Percentiles rank a stretch among this genome's conserved stretches.
Evolutionary conservation across 1,284 basidiomycete species (phyloP).

Genomic region (Fomitopsis schrenkii): DNA sequence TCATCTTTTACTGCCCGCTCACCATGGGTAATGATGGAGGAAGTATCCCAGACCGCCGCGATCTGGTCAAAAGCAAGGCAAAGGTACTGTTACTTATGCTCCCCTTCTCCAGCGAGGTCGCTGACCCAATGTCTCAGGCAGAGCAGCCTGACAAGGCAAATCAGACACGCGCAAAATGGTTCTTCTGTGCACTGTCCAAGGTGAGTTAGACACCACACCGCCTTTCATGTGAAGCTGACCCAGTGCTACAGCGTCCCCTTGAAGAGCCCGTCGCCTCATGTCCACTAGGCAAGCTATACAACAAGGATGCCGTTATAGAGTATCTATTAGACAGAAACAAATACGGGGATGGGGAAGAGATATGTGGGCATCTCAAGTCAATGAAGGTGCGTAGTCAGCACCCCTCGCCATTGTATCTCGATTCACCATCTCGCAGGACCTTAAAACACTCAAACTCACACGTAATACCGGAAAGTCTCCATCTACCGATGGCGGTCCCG

Average conservation of each 20-base stretch:
- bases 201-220: conserved; percentile 35
- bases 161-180: conserved; percentile 82
- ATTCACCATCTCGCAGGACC: conserved; percentile 52
- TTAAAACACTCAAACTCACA: conserved; percentile 78
- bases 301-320: conserved; percentile 89
- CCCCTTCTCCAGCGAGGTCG: not conserved
- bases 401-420: not conserved
- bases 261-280: conserved; percentile 86
- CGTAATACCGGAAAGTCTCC: conserved; percentile 55
- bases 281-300: conserved; percentile 88
- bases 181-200: conserved; percentile 91
- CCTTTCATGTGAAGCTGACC: not conserved
- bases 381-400: conserved; percentile 63
- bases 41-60: conserved; percentile 80
- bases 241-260: conserved; percentile 58
- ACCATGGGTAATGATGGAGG: conserved; percentile 83
- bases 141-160: conserved; percentile 86
- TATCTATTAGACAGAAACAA: conserved; percentile 75
- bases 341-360: conserved; percentile 80
- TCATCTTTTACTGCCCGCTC: not conserved
- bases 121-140: conserved; percentile 36
- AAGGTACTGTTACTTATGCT: conserved; percentile 42
- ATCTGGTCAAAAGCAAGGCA: conserved; percentile 71
- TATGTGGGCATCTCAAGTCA: conserved; percentile 84
- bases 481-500: conserved; percentile 32